These are phyloP conservation scores for Pyrus pyrifolia DNA, from an alignment of 306 rosid genomes.

Conservation along the genomic window DNA sequence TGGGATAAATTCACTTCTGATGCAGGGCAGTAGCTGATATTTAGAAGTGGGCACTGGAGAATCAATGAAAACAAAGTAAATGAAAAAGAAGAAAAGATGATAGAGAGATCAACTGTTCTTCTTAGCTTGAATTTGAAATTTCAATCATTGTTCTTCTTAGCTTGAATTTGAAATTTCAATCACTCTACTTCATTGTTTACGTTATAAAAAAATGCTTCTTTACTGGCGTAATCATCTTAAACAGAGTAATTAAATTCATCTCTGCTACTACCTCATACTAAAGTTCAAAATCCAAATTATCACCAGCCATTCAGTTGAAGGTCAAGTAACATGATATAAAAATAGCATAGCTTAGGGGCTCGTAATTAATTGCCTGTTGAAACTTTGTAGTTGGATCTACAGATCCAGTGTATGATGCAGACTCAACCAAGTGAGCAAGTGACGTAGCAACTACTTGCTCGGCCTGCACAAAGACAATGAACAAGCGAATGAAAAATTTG, in stretches of 20 bases:
- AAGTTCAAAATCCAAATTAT: background rate
- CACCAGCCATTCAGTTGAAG: background rate
- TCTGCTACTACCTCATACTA: background rate
- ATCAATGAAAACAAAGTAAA: background rate
- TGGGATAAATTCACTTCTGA: slow-evolving; percentile 46
- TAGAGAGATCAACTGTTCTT: background rate
- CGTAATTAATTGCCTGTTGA: slow-evolving; percentile 35
- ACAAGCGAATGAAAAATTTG: slow-evolving; percentile 6
- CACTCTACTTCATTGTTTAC: background rate
- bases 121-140: background rate
- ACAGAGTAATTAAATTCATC: background rate
- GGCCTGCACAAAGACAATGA: slow-evolving; percentile 25
- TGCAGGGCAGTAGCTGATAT: slow-evolving; percentile 50
- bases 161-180: background rate
- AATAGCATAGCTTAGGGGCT: background rate
- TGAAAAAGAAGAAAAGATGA: background rate
- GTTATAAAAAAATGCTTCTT: background rate
- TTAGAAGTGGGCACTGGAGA: slow-evolving; percentile 47
- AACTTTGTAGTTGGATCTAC: slow-evolving; percentile 29
- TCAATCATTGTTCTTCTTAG: background rate
- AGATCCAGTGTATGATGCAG: slow-evolving; percentile 25
- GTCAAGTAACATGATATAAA: background rate
- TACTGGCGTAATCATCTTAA: background rate
- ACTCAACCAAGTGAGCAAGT: slow-evolving; percentile 35
- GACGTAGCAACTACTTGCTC: slow-evolving; percentile 42